phyloP scores from a whole-genome alignment of 495 filamentous ascomycete species.

The Talaromyces borbonicus region DNA sequence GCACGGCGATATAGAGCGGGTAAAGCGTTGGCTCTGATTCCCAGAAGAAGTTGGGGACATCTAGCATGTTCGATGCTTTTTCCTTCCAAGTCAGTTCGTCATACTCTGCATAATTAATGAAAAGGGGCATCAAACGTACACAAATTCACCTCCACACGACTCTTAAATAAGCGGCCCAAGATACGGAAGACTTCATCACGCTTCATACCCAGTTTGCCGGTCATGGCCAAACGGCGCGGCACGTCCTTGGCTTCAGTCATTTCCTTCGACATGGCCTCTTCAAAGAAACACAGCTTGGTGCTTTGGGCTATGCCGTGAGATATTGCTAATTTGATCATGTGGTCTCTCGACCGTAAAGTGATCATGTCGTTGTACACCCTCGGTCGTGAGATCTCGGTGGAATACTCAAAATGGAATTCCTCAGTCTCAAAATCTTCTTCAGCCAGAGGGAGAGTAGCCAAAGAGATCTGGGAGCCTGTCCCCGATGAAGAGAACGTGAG shows the following conservation, averaged over 20 bases:
- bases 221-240: conserved; percentile 76
- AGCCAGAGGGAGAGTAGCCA: conserved; percentile 60
- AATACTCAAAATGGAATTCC: conserved; percentile 98
- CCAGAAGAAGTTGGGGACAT: conserved; percentile 99
- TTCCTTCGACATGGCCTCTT: conserved; percentile 90
- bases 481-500: conserved; percentile 73
- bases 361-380: conserved; percentile 99
- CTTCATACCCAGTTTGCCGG: conserved; percentile 84
- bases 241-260: conserved; percentile 91
- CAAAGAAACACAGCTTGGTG: conserved; percentile 93
- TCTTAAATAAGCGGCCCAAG: conserved; percentile 81
- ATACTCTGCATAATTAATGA: too few species aligned
- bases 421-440: conserved; percentile 94
- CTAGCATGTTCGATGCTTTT: conserved; percentile 88
- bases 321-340: conserved; percentile 98
- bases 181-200: conserved; percentile 88
- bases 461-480: conserved; percentile 39
- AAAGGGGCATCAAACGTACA: conserved; percentile 48
- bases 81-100: conserved; percentile 10
- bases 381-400: conserved; percentile 68
- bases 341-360: conserved; percentile 84
- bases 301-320: conserved; percentile 95
- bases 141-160: conserved; percentile 92
- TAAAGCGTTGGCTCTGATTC: conserved; percentile 90
- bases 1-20: conserved; percentile 86